A percentile compares a stretch with the other conserved stretches of the same genome.
Evolutionary conservation across 192 early-diverging fungal genomes (phyloP).

Genomic region (Mortierella antarctica): DNA sequence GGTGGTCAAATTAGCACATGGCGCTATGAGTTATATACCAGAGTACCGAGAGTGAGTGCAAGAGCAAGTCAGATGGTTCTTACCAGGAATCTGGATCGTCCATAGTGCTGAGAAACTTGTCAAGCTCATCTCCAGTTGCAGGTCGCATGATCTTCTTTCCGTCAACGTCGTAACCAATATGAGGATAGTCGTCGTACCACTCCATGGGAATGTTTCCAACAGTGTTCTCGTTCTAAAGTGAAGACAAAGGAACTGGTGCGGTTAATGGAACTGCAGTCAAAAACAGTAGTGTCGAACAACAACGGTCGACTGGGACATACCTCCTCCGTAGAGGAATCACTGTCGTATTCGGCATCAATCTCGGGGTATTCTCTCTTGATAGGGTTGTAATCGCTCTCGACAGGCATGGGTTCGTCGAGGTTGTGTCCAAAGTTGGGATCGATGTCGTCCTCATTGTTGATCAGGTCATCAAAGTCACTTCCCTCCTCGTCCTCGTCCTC

Average conservation of each 20-base stretch:
- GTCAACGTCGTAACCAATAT: slow-evolving; percentile 96
- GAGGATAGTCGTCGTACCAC: slow-evolving; percentile 97
- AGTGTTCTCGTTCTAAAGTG: slow-evolving; percentile 77
- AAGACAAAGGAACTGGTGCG: neutral
- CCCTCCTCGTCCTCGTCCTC: slow-evolving; percentile 61
- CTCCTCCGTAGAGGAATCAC: slow-evolving; percentile 93
- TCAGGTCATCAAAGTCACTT: slow-evolving; percentile 49
- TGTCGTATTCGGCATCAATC: slow-evolving; percentile 94
- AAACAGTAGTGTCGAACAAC: neutral
- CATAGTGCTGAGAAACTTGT: slow-evolving; percentile 90
- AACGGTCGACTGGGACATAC: slow-evolving; percentile 49
- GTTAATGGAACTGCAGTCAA: neutral
- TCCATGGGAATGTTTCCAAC: slow-evolving; percentile 96
- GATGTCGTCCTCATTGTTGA: slow-evolving; percentile 26
- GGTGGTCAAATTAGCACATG: neutral
- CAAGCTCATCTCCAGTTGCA: slow-evolving; percentile 91
- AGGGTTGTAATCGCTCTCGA: slow-evolving; percentile 57
- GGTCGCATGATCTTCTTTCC: slow-evolving; percentile 93
- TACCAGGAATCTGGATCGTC: slow-evolving; percentile 94
- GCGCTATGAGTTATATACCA: neutral
- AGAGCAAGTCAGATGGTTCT: neutral
- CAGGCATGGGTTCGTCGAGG: slow-evolving; percentile 38
- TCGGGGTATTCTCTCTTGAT: slow-evolving; percentile 71
- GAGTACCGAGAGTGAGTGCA: neutral
- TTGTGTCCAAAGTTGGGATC: slow-evolving; percentile 45